A percentile compares a stretch with the other conserved stretches of the same genome.
phyloP scores from a whole-genome alignment of 768 basidiomycete genomes.

The Pisolithus albus region DNA sequence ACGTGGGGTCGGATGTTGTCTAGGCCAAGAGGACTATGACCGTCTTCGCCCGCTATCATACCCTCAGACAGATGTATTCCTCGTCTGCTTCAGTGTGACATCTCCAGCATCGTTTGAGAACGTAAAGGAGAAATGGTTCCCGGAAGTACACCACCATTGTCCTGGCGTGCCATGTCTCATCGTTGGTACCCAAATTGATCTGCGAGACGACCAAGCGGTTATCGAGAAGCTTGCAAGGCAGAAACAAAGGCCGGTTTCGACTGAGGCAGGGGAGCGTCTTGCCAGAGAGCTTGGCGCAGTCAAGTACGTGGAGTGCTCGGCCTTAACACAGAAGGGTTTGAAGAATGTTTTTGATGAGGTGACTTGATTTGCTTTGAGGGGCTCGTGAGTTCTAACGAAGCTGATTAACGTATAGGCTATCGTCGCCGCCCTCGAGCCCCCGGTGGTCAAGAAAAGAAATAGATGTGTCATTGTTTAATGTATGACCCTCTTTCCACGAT shows the following conservation, averaged over 20 bases:
- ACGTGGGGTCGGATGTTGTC: slow-evolving; percentile 8
- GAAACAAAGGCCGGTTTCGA: slow-evolving; percentile 89
- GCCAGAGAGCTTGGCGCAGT: slow-evolving; percentile 97
- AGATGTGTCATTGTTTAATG: slow-evolving; percentile 83
- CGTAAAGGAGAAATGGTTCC: slow-evolving; percentile 99
- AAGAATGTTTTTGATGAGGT: slow-evolving; percentile 99
- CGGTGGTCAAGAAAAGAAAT: slow-evolving; percentile 73
- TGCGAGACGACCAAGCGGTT: slow-evolving; percentile 89
- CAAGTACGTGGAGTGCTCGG: slow-evolving; percentile 99
- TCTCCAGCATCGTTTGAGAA: slow-evolving; percentile 99
- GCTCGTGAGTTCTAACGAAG: slow-evolving; percentile 1
- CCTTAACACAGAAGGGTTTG: slow-evolving; percentile 96
- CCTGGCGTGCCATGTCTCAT: slow-evolving; percentile 99
- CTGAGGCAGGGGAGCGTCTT: slow-evolving; percentile 87
- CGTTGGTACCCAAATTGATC: slow-evolving; percentile 96
- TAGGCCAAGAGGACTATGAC: slow-evolving; percentile 99
- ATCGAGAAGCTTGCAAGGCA: slow-evolving; percentile 93
- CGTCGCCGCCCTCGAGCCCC: slow-evolving; percentile 96
- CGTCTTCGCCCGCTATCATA: slow-evolving; percentile 98
- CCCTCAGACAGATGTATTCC: slow-evolving; percentile 99
- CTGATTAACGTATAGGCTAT: slow-evolving; percentile 60
- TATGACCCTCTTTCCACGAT: slow-evolving; percentile 20
- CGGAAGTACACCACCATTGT: slow-evolving; percentile 99
- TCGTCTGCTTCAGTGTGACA: slow-evolving; percentile 99
- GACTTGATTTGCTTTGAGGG: slow-evolving; percentile 6